These are phyloP conservation scores for Trichoderma asperelloides DNA, from an alignment of 495 filamentous ascomycete genomes.

Conservation along the genomic window DNA sequence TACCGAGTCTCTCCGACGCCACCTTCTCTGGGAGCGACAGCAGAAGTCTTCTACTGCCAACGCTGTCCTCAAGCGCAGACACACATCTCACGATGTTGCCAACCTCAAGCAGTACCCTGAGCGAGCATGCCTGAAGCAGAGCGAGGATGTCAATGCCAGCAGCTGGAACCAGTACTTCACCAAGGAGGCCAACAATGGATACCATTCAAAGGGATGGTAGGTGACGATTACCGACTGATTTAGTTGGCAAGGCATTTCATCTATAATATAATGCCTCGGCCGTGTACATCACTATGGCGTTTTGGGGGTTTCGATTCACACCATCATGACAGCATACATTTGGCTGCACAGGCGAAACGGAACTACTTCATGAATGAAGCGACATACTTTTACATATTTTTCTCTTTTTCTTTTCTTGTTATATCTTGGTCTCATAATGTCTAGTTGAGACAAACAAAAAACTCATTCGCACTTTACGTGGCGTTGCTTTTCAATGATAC, in stretches of 20 bases:
- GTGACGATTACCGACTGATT: slow-evolving; percentile 19
- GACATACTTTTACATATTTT: slow-evolving; percentile 19
- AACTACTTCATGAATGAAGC: slow-evolving; percentile 16
- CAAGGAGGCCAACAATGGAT: slow-evolving; percentile 38
- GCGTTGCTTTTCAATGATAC: slow-evolving; percentile 32
- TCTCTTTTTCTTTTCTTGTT: slow-evolving; percentile 9
- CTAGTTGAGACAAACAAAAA: background rate
- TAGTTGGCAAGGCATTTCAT: slow-evolving; percentile 14
- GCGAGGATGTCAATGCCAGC: slow-evolving; percentile 33
- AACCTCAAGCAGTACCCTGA: slow-evolving; percentile 73
- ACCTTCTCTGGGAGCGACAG: slow-evolving; percentile 29
- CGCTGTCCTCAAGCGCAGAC: slow-evolving; percentile 81
- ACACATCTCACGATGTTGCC: slow-evolving; percentile 82
- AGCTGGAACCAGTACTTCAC: slow-evolving; percentile 45
- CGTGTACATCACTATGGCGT: slow-evolving; percentile 8
- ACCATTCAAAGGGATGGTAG: slow-evolving; percentile 47
- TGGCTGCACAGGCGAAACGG: slow-evolving; percentile 29
- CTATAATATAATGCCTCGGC: slow-evolving; percentile 10
- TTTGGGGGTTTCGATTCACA: slow-evolving; percentile 11
- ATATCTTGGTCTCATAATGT: slow-evolving; percentile 8
- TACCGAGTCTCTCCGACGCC: slow-evolving; percentile 33
- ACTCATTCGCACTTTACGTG: slow-evolving; percentile 15
- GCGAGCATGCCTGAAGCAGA: slow-evolving; percentile 37
- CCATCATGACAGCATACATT: slow-evolving; percentile 22
- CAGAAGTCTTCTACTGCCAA: slow-evolving; percentile 76